A percentile compares a stretch with the other conserved stretches of the same genome.
Evolutionary conservation across 495 filamentous ascomycete species (phyloP).

Genomic region (Viridothelium virens): DNA sequence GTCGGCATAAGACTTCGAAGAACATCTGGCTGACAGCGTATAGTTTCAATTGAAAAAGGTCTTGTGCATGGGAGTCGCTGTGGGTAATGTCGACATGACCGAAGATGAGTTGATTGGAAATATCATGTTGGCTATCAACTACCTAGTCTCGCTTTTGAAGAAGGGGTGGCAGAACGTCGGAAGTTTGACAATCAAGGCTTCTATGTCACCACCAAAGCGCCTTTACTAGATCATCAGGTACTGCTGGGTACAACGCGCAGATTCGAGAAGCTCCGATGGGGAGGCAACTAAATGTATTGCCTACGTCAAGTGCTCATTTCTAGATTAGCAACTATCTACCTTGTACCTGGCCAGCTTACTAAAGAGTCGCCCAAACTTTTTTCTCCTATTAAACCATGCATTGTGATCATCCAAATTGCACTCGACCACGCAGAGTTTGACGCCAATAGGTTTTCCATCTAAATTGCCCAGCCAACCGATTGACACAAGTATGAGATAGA

Average conservation of each 20-base stretch:
- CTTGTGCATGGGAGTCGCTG: constrained; percentile 96
- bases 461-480: no score
- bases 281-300: background rate
- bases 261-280: background rate
- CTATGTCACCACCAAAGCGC: constrained; percentile 95
- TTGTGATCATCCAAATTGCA: background rate
- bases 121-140: constrained; percentile 98
- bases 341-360: background rate
- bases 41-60: constrained; percentile 99
- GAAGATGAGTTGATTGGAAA: constrained; percentile 93
- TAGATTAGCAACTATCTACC: background rate
- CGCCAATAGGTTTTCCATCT: background rate
- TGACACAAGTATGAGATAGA: no score
- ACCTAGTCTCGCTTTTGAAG: constrained; percentile 96
- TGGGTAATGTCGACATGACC: constrained; percentile 96
- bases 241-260: background rate
- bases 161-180: constrained; percentile 99
- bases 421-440: background rate
- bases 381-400: no score
- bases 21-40: background rate
- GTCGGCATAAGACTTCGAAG: background rate
- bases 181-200: constrained; percentile 97
- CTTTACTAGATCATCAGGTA: constrained; percentile 59
- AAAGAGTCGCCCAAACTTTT: no score
- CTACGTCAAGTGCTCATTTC: background rate